Evolutionary conservation across 331 rosid genomes (phyloP).

Genomic region (Rosa hybrid): DNA sequence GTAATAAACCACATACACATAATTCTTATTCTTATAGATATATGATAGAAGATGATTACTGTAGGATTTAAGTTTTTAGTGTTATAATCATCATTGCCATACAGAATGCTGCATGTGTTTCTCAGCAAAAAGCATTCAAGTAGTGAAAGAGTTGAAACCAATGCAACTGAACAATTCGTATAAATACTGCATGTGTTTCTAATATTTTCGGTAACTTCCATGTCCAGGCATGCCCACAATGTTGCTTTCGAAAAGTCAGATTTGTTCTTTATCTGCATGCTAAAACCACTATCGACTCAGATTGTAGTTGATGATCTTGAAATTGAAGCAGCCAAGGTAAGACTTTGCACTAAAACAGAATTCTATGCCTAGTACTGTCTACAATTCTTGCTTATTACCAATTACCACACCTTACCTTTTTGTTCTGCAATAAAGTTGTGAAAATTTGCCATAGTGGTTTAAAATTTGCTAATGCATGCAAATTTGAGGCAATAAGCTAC

Average conservation of each 20-base stretch:
- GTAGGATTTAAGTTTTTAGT: neutral
- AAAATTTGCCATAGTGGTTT: neutral
- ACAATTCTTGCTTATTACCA: neutral
- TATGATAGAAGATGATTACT: neutral
- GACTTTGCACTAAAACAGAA: neutral
- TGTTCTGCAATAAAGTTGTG: neutral
- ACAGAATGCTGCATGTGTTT: slow-evolving; percentile 3
- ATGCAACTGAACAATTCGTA: neutral
- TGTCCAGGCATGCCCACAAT: slow-evolving; percentile 81
- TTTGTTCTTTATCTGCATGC: slow-evolving; percentile 93
- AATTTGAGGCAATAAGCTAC: neutral
- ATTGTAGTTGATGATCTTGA: slow-evolving; percentile 77
- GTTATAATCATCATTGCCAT: neutral
- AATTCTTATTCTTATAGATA: neutral
- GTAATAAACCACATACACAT: slow-evolving; percentile 24
- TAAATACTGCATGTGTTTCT: slow-evolving; percentile 12
- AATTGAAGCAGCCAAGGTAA: slow-evolving; percentile 88
- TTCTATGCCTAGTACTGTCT: neutral
- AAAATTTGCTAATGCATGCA: neutral
- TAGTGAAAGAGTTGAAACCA: neutral
- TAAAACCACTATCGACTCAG: slow-evolving; percentile 67
- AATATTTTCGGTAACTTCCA: slow-evolving; percentile 19
- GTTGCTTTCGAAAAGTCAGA: slow-evolving; percentile 92
- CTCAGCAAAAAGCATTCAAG: neutral
- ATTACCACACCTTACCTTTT: neutral